These are phyloP conservation scores for Saussurea involucrata DNA, from an alignment of 129 eudicot species.

Conservation along the genomic window DNA sequence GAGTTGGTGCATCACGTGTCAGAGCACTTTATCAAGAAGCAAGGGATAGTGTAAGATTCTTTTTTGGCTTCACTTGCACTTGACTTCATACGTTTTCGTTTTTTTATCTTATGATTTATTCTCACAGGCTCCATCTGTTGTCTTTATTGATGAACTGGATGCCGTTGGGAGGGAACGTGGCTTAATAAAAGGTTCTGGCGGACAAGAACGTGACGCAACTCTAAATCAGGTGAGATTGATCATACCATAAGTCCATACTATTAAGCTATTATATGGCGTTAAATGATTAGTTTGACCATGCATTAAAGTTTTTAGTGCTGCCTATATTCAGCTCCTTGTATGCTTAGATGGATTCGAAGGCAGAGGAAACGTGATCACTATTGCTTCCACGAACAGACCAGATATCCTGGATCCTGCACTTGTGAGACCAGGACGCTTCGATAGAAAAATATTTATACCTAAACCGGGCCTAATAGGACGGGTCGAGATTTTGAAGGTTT, in stretches of 20 bases:
- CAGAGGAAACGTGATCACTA: slow-evolving; percentile 93
- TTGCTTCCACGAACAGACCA: slow-evolving; percentile 97
- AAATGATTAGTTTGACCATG: slow-evolving; percentile 2
- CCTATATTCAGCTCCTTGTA: slow-evolving; percentile 76
- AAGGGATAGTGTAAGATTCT: slow-evolving; percentile 62
- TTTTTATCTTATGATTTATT: background rate
- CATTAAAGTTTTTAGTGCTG: slow-evolving; percentile 9
- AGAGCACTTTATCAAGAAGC: slow-evolving; percentile 98
- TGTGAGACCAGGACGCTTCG: slow-evolving; percentile 96
- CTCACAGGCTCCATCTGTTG: slow-evolving; percentile 91
- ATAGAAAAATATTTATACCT: slow-evolving; percentile 82
- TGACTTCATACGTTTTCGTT: background rate
- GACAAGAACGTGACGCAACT: slow-evolving; percentile 99
- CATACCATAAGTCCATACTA: background rate
- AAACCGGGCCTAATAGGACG: slow-evolving; percentile 92
- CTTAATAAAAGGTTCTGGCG: slow-evolving; percentile 92
- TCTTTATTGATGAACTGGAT: slow-evolving; percentile 95
- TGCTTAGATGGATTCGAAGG: slow-evolving; percentile 98
- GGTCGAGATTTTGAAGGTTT: slow-evolving; percentile 80
- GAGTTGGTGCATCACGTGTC: slow-evolving; percentile 99
- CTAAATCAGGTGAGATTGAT: slow-evolving; percentile 70
- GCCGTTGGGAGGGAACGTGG: slow-evolving; percentile 99
- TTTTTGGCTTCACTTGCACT: slow-evolving; percentile 1
- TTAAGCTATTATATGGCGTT: background rate
- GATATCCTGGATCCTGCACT: slow-evolving; percentile 97